A percentile compares a stretch with the other conserved stretches of the same genome.
phyloP scores from a whole-genome alignment of 2,329 filamentous ascomycete species.

The Alternaria triticimaculans region DNA sequence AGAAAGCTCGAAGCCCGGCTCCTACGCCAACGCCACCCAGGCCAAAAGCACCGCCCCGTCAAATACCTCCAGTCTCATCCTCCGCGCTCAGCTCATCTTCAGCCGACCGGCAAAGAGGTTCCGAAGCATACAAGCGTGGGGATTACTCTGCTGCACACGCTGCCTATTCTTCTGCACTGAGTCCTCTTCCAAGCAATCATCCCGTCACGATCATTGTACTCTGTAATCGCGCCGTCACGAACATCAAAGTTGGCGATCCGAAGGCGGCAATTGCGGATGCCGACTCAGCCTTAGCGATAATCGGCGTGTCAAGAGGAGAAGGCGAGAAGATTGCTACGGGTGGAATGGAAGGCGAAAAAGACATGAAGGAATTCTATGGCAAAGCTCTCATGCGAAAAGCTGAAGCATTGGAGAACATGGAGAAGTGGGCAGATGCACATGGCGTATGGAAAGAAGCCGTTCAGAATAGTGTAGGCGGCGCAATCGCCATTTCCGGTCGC shows the following conservation, averaged over 20 bases:
- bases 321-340: conserved; percentile 78
- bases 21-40: conserved; percentile 51
- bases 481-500: conserved; percentile 81
- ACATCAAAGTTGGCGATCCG: conserved; percentile 88
- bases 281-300: conserved; percentile 78
- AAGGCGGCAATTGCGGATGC: conserved; percentile 87
- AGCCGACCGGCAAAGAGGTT: conserved; percentile 79
- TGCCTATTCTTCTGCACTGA: conserved; percentile 79
- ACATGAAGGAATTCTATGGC: conserved; percentile 91
- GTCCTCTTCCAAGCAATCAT: conserved; percentile 76
- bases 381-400: conserved; percentile 95
- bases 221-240: conserved; percentile 88
- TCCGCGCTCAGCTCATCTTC: conserved; percentile 76
- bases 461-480: conserved; percentile 83
- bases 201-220: conserved; percentile 87
- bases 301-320: conserved; percentile 79
- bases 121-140: conserved; percentile 90
- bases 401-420: conserved; percentile 93
- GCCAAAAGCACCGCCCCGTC: conserved; percentile 60
- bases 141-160: conserved; percentile 88
- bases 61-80: conserved; percentile 71
- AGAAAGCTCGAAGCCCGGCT: conserved; percentile 45
- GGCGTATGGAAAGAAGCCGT: conserved; percentile 82
- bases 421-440: conserved; percentile 87
- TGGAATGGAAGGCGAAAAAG: conserved; percentile 66